These are phyloP conservation scores for Rhodotorula babjevae DNA, from an alignment of 768 basidiomycete species.

Conservation along the genomic window DNA sequence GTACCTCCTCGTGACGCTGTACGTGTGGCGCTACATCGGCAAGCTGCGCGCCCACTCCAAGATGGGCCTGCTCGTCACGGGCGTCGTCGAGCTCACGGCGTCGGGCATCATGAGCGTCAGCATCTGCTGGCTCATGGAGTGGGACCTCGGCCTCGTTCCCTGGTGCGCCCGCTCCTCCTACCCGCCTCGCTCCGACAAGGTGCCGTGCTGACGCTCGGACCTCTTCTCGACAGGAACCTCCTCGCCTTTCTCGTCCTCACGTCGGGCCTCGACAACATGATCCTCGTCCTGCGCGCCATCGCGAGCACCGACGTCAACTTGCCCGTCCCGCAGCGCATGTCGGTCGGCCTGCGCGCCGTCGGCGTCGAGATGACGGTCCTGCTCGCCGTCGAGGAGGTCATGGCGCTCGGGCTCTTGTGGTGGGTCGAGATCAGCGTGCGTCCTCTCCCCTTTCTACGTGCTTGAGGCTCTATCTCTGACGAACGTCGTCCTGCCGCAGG, in stretches of 20 bases:
- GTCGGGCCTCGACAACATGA: slow-evolving; percentile 96
- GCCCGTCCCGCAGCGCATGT: slow-evolving; percentile 85
- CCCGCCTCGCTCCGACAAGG: not conserved
- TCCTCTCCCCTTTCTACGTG: too few relatives aligned
- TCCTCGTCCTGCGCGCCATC: slow-evolving; percentile 73
- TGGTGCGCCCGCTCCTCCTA: slow-evolving; percentile 53
- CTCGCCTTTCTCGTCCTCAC: slow-evolving; percentile 90
- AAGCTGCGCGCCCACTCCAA: slow-evolving; percentile 63
- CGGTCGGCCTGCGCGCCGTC: slow-evolving; percentile 77
- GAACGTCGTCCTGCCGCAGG: not conserved
- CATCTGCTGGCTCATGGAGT: slow-evolving; percentile 83
- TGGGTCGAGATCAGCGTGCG: slow-evolving; percentile 56
- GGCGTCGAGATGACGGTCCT: slow-evolving; percentile 90
- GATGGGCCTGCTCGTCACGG: slow-evolving; percentile 86
- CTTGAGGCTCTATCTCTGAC: not conserved
- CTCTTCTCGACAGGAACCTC: slow-evolving; percentile 25
- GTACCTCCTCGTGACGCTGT: slow-evolving; percentile 68
- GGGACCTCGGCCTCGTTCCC: slow-evolving; percentile 81
- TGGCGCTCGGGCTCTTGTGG: slow-evolving; percentile 67
- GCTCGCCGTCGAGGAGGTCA: slow-evolving; percentile 79
- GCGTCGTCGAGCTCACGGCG: slow-evolving; percentile 83
- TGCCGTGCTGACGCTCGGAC: too few relatives aligned
- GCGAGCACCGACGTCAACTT: slow-evolving; percentile 77
- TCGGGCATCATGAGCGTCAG: slow-evolving; percentile 91
- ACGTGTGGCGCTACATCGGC: slow-evolving; percentile 69